Evolutionary conservation across 108 stramenopile species (phyloP), one percentile per base, ranked within the genome.

Genomic region (Parmales sp.): DNA sequence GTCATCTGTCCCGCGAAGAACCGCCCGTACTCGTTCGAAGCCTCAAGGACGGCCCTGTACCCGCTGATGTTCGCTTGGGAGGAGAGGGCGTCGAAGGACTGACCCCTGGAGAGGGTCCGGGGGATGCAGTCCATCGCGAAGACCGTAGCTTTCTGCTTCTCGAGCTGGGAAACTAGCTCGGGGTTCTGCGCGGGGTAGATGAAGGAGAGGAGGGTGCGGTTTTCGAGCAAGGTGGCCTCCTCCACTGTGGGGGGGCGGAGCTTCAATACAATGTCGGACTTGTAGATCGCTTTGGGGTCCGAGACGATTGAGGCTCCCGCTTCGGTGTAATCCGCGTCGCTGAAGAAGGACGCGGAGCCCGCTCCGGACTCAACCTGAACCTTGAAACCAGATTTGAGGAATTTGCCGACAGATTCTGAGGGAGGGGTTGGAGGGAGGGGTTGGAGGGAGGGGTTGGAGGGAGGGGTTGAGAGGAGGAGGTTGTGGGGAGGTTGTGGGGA

Each of bases 11-110:
- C 84, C 13, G 71, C 69, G 60, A 86, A 76, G 44, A 83, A 75
- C 1, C 79, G 86, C 45, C 93, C 94, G 75, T 98, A 95, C 48
- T 90, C 88, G 74, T 96, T 86, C 18, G 87, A 83, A 0, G 97
- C 99, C 78, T 99, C 99, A 22, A 99, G 51, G 0, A 99, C 99
- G 49, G 99, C 96, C 34, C 97, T 86, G 76, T 98, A 98, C 5
- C 99, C 99, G 16, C 93, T 85, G 54, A 99, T 95, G 73, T 99
- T 99, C 19, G 99, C 99, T 81, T 98, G 96, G 54, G 89, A 90
- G 39, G 80, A 83, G 22, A 98, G 76, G 1, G 92, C 94, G 85
- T 98, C 97, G 69, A 92, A 93, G n/a, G 95, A 92, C 76, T 99
- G 97, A 11, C 96, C 97, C 38, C 97, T 75, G 60, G 89, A 90